A percentile compares a stretch with the other conserved stretches of the same genome.
Evolutionary conservation across 2,329 filamentous ascomycete species (phyloP).

Genomic region (Ophiostoma fasciatum): DNA sequence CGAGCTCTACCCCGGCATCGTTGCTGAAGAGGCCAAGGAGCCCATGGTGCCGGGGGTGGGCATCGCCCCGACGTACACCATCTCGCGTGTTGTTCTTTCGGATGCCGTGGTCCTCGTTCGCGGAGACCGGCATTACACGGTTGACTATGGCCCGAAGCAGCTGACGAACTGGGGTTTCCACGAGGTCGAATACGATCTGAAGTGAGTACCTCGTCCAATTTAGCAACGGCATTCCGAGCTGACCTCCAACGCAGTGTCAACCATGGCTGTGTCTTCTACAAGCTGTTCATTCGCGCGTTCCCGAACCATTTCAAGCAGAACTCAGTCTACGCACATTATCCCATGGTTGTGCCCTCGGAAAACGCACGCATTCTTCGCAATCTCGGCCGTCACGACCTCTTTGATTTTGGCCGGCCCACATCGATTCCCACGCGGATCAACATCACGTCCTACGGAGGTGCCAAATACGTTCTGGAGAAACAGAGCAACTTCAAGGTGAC

Average conservation of each 20-base stretch:
- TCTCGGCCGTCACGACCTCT: constrained; percentile 51
- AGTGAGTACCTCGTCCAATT: no score
- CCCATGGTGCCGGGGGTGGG: constrained; percentile 63
- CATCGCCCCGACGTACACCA: constrained; percentile 61
- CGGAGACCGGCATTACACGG: constrained; percentile 65
- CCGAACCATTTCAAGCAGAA: constrained; percentile 64
- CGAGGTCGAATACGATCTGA: constrained; percentile 57
- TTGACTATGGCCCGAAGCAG: constrained; percentile 58
- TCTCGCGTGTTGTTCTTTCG: constrained; percentile 60
- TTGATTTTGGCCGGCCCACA: constrained; percentile 51
- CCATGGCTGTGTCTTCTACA: constrained; percentile 74
- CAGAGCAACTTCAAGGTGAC: constrained; percentile 46
- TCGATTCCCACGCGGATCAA: constrained; percentile 35
- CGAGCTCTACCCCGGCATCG: constrained; percentile 66
- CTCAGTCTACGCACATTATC: constrained; percentile 71
- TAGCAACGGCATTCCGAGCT: no score
- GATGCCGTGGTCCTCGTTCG: constrained; percentile 68
- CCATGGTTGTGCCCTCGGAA: constrained; percentile 54
- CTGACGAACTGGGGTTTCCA: constrained; percentile 77
- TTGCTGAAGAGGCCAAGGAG: constrained; percentile 59
- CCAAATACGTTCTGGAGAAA: constrained; percentile 46
- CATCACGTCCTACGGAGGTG: constrained; percentile 45
- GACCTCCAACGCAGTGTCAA: constrained; percentile 35
- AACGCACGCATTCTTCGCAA: constrained; percentile 56
- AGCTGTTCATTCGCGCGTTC: constrained; percentile 66